Evolutionary conservation across 176 grass and related monocot genomes (phyloP).

Genomic region (Oropetium thomaeum): DNA sequence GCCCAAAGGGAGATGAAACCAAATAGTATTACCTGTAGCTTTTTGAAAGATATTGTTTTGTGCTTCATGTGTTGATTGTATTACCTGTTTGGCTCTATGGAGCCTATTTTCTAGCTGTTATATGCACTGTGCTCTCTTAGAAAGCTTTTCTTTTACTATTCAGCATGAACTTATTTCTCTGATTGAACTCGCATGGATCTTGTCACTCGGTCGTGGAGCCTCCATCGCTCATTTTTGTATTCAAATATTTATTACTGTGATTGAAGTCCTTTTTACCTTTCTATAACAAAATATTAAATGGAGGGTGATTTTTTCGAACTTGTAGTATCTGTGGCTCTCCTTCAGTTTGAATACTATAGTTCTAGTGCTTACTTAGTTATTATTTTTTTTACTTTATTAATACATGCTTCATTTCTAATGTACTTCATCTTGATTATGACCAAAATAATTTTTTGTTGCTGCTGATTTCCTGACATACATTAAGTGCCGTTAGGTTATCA

Average conservation of each 20-base stretch:
- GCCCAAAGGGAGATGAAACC: too few species aligned
- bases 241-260: neutral
- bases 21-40: too few species aligned
- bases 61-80: too few species aligned
- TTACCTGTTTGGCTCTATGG: conserved; percentile 14
- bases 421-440: neutral
- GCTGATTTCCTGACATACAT: neutral
- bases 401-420: neutral
- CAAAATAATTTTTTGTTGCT: neutral
- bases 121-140: neutral
- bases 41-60: too few species aligned
- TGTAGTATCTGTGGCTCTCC: neutral
- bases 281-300: neutral
- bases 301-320: neutral
- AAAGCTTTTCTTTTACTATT: too few species aligned
- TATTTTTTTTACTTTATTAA: neutral
- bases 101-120: neutral
- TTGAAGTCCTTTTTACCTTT: conserved; percentile 21
- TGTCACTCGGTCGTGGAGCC: neutral
- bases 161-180: neutral
- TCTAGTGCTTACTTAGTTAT: neutral
- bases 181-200: neutral
- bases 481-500: neutral
- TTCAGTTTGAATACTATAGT: neutral
- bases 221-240: neutral